phyloP scores from a whole-genome alignment of 805 yeast species.

The Clavispora santaluciae region DNA sequence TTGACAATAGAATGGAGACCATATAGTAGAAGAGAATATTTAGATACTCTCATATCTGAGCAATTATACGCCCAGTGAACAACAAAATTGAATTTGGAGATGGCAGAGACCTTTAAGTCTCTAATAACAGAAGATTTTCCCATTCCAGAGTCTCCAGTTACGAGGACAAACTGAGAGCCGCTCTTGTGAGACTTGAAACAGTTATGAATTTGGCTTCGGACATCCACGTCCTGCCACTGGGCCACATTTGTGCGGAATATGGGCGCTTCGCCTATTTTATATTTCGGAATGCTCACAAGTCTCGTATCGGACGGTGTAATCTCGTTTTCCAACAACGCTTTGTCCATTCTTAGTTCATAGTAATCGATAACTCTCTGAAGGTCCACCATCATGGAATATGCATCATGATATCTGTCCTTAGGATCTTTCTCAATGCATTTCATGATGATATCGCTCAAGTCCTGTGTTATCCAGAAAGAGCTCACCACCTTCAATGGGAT shows the following conservation, averaged over 20 bases:
- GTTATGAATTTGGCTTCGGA: slow-evolving; percentile 3
- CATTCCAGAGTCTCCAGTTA: slow-evolving; percentile 41
- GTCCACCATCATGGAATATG: slow-evolving; percentile 32
- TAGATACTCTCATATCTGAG: slow-evolving; percentile 23
- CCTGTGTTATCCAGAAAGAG: slow-evolving; percentile 22
- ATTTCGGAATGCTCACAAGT: not conserved
- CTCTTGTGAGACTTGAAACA: slow-evolving; percentile 4
- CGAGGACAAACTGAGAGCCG: slow-evolving; percentile 20
- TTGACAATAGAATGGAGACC: slow-evolving; percentile 35
- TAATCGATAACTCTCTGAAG: not conserved
- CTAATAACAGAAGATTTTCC: slow-evolving; percentile 43
- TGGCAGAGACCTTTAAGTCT: slow-evolving; percentile 32
- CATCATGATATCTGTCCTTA: slow-evolving; percentile 32
- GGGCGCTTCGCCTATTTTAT: not conserved
- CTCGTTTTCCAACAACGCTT: not conserved
- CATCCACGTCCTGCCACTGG: not conserved
- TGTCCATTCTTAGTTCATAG: not conserved
- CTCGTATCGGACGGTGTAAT: not conserved
- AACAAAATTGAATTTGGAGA: slow-evolving; percentile 26
- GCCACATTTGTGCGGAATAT: not conserved
- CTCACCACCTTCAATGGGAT: slow-evolving; percentile 33
- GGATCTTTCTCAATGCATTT: slow-evolving; percentile 40
- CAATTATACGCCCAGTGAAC: slow-evolving; percentile 29
- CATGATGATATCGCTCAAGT: slow-evolving; percentile 37
- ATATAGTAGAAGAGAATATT: slow-evolving; percentile 32